Evolutionary conservation across 257 asterid genomes (phyloP).

Genomic region (Handroanthus guayacan): DNA sequence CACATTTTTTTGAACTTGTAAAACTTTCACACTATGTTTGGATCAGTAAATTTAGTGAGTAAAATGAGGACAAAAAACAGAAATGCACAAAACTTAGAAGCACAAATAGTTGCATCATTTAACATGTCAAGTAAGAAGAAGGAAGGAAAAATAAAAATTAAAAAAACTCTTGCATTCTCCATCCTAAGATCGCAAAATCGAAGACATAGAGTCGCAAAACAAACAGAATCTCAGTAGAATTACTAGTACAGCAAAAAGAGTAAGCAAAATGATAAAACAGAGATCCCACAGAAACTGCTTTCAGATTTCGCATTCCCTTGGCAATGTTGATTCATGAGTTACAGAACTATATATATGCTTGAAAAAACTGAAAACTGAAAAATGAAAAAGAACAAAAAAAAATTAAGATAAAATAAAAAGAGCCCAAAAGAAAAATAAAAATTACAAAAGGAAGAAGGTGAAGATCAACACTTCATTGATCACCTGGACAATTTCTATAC

Average conservation of each 20-base stretch:
- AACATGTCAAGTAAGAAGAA: too few species aligned
- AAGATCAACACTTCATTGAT: conserved; percentile 44
- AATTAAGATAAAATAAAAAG: background rate
- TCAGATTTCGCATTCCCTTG: conserved; percentile 22
- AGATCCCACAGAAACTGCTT: background rate
- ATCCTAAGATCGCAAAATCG: too few species aligned
- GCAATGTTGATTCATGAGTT: conserved; percentile 31
- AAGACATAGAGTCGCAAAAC: too few species aligned
- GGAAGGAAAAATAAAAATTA: too few species aligned
- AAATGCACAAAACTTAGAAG: too few species aligned
- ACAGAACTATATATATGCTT: conserved; percentile 37
- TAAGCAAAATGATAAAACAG: background rate
- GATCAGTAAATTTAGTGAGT: too few species aligned
- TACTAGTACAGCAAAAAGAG: background rate
- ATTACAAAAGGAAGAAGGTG: conserved; percentile 4
- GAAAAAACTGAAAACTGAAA: background rate
- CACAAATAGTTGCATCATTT: too few species aligned
- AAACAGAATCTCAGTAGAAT: too few species aligned
- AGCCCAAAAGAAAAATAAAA: background rate
- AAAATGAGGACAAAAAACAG: background rate
- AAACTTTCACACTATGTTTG: too few species aligned
- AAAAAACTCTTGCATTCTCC: too few species aligned
- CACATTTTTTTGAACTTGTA: too few species aligned
- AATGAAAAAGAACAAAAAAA: background rate
- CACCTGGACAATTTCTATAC: conserved; percentile 23